Base-by-base conservation (phyloP, 176 grass and related monocot genomes). In the Carex pumila region DNA sequence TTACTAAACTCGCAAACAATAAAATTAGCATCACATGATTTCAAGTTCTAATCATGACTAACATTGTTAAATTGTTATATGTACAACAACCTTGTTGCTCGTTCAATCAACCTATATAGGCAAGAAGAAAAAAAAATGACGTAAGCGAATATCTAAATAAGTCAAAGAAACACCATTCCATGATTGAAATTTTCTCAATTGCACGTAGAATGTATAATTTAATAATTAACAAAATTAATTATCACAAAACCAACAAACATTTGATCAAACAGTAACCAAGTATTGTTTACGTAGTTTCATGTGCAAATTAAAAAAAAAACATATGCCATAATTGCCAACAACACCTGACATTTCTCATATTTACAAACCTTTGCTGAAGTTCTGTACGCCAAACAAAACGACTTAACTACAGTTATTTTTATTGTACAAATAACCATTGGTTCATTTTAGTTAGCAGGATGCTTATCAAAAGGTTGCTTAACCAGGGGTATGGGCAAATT, bases 1-100 rank as follows among this genome's bases (percentile, higher is more conserved):
- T 77, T 31, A 77, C 52, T 57, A 5, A 78, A 78, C 50, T 32
- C 13, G 12, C 50, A 57, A 78, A 78, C 52, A 57, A 78, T 78
- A 78, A 18, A 52, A 78, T 78, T 78, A 78, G 73, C 73, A 69
- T 66, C 62, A 67, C 81, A 83, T 83, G 34, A 21, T 83, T 25
- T 68, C 49, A 69, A 69, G 64, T 69, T 81, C 15, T 52, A 83
- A 19, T 41, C 60, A 81, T 50, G 25, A 83, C 21, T 12, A 0
- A 65, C 61, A 83, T 29, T 69, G 65, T 32, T 52, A 17, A 69
- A 69, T 68, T 66, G 61, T 83, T 56, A 66, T 68, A 83, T 83
- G 58, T 83, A 83, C 81, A 83, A 66, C 37, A 12, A 61, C 37
- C 34, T 54, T n/a, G 61, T 31, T 83, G 43, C 61, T 83, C 10